Percentiles rank a stretch among this genome's conserved stretches.
Conservation (phyloP, 768 basidiomycete species). For the Russula olivacea region DNA sequence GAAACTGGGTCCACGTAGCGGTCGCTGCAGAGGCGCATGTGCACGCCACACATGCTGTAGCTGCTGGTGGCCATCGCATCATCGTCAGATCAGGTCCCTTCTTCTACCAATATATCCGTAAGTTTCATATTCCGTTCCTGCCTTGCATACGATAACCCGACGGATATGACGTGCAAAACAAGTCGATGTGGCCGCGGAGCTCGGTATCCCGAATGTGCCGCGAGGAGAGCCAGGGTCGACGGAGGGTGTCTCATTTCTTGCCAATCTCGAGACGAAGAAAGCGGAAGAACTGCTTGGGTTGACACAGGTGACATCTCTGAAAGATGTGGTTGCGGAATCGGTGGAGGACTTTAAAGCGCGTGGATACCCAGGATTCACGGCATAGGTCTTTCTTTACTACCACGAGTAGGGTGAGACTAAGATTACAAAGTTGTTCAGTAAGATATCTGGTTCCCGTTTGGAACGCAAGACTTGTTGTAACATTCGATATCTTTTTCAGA, state of each 20-base stretch:
- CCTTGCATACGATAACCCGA: background rate
- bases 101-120: slow-evolving; percentile 16
- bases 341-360: slow-evolving; percentile 15
- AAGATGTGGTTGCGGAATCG: slow-evolving; percentile 6
- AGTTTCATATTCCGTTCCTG: background rate
- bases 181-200: slow-evolving; percentile 18
- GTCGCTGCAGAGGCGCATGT: slow-evolving; percentile 16
- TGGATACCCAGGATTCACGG: slow-evolving; percentile 12
- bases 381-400: background rate
- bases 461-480: background rate
- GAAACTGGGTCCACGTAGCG: slow-evolving; percentile 8
- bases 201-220: slow-evolving; percentile 7
- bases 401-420: background rate
- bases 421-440: background rate
- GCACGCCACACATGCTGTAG: background rate
- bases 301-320: slow-evolving; percentile 1
- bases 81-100: slow-evolving; percentile 7
- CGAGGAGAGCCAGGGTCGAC: slow-evolving; percentile 13
- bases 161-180: background rate
- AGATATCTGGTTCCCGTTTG: background rate
- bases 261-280: slow-evolving; percentile 1
- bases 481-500: background rate
- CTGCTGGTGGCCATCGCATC: slow-evolving; percentile 17
- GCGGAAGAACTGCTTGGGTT: slow-evolving; percentile 10
- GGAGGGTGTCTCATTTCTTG: background rate